Evolutionary conservation across 805 yeast genomes (phyloP).

Genomic region (Ogataea methylovora): DNA sequence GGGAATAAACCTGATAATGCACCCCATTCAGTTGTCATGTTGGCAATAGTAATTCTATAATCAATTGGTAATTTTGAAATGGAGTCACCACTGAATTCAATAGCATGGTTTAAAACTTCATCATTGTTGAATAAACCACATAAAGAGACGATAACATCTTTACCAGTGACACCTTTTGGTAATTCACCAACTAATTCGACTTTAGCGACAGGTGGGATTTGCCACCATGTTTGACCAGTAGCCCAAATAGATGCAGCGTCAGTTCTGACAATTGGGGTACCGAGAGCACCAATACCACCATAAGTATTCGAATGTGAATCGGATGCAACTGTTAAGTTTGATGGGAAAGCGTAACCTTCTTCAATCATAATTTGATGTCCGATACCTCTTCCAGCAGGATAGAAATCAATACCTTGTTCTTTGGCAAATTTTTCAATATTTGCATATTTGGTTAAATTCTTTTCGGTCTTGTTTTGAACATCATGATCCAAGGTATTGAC

Average conservation of each 20-base stretch:
- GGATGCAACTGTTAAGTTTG: constrained; percentile 88
- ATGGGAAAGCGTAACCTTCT: constrained; percentile 97
- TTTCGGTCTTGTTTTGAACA: constrained; percentile 87
- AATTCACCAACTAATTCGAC: constrained; percentile 79
- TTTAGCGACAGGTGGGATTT: constrained; percentile 96
- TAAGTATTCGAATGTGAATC: constrained; percentile 97
- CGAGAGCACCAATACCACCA: constrained; percentile 93
- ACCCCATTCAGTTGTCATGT: constrained; percentile 99
- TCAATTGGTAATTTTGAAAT: constrained; percentile 65
- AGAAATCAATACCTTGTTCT: constrained; percentile 89
- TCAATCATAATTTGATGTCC: constrained; percentile 99
- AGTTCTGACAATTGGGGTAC: constrained; percentile 96
- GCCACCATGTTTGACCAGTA: constrained; percentile 99
- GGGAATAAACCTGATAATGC: constrained; percentile 96
- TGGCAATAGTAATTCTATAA: constrained; percentile 86
- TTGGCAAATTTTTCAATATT: constrained; percentile 88
- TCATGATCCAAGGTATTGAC: constrained; percentile 97
- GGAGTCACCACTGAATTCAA: constrained; percentile 86
- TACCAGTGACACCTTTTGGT: constrained; percentile 87
- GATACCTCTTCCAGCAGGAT: constrained; percentile 98
- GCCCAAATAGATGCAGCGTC: constrained; percentile 99
- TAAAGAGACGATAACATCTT: constrained; percentile 92
- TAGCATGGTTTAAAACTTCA: constrained; percentile 89
- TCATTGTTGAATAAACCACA: constrained; percentile 92
- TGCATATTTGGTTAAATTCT: constrained; percentile 77